Conservation (phyloP, 2,329 filamentous ascomycete genomes). For the Botrytis medusae region DNA sequence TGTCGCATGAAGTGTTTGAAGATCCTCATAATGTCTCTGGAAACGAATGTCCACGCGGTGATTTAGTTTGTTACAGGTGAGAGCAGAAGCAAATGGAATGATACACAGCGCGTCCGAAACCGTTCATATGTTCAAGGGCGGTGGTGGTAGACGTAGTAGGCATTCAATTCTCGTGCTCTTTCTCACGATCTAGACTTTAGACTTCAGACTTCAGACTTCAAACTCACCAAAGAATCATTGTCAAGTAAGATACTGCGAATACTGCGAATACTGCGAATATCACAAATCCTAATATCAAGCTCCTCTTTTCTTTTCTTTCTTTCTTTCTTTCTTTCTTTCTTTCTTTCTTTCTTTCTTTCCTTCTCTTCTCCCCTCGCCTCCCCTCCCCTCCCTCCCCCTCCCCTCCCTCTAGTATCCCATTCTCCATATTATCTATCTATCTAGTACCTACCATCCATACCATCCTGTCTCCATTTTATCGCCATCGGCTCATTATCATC, state of each 20-base stretch:
- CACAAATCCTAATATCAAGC: background rate
- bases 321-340: too few species aligned
- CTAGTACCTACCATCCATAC: background rate
- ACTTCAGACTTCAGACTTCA: too few species aligned
- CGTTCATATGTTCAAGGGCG: too few species aligned
- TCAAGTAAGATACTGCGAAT: too few species aligned
- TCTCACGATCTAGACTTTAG: background rate
- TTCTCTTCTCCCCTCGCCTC: too few species aligned
- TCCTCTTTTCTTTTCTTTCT: background rate
- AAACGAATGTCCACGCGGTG: background rate
- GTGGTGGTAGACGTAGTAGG: too few species aligned
- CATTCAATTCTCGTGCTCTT: too few species aligned
- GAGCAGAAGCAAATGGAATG: background rate
- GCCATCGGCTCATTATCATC: background rate
- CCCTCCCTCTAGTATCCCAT: background rate
- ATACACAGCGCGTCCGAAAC: background rate
- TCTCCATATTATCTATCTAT: background rate
- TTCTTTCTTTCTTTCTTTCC: too few species aligned
- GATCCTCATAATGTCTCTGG: background rate
- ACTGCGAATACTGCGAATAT: too few species aligned
- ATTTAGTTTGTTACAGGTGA: background rate
- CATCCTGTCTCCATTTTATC: background rate
- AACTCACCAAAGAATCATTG: background rate
- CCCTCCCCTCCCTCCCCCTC: background rate
- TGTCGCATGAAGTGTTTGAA: slow-evolving; percentile 13